Conservation (phyloP, 1,284 basidiomycete genomes). For the Trametes hirsuta region DNA sequence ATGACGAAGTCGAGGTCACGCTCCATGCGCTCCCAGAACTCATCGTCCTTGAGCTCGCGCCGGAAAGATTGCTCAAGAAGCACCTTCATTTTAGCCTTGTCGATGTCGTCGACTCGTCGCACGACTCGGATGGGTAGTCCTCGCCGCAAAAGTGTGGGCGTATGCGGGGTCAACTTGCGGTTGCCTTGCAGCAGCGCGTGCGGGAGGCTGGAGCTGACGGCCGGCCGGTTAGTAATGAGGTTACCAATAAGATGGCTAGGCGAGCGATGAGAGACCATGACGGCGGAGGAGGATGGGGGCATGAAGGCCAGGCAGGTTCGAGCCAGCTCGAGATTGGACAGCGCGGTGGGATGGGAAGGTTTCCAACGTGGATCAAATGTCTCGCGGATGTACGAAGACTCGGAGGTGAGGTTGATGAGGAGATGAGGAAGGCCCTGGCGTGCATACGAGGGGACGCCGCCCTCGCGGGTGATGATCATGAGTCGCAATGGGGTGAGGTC, state of each 20-base stretch:
- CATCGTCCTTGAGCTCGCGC: conserved; percentile 70
- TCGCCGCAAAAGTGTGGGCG: conserved; percentile 90
- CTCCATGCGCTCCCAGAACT: conserved; percentile 83
- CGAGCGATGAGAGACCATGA: conserved; percentile 97
- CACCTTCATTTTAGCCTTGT: conserved; percentile 75
- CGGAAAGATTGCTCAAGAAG: conserved; percentile 90
- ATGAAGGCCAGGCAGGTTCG: conserved; percentile 90
- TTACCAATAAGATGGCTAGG: conserved; percentile 96
- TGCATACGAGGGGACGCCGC: conserved; percentile 97
- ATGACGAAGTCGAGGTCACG: conserved; percentile 89
- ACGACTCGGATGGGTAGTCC: conserved; percentile 89
- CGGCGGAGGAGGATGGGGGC: conserved; percentile 90
- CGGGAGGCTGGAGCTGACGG: conserved; percentile 92
- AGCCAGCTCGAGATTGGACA: conserved; percentile 88
- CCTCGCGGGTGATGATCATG: conserved; percentile 98
- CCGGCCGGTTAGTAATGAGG: conserved; percentile 98
- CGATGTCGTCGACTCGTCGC: conserved; percentile 65
- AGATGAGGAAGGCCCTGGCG: conserved; percentile 94
- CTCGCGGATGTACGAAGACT: conserved; percentile 84
- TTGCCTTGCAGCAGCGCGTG: conserved; percentile 89
- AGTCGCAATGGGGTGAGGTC: conserved; percentile 91
- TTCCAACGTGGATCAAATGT: conserved; percentile 86
- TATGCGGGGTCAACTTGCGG: conserved; percentile 84
- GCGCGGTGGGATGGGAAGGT: conserved; percentile 81
- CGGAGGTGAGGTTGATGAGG: conserved; percentile 92